Evolutionary conservation across 441 rosid species (phyloP), one percentile per base, ranked within the genome.

Genomic region (Jatropha multifida): DNA sequence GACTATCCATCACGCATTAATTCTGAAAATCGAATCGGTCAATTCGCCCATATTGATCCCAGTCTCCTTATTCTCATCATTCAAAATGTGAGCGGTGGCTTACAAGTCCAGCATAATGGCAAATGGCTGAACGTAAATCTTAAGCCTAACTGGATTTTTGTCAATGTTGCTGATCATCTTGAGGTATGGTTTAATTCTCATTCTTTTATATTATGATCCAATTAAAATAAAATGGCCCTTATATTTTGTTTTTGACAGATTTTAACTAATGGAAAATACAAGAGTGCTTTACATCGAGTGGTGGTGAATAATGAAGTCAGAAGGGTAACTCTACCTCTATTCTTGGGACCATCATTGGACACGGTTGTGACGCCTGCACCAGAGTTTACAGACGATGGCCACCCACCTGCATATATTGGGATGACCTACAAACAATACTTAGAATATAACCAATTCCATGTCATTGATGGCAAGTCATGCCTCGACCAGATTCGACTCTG

Each of bases 401-500:
- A 55, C 15, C 71, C 71, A 20, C 65, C 71, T 12, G 27, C 69
- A 26, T 70, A 70, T 32, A 8, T 56, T 2, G 55, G 71, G 3
- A 52, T 70, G 20, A 76, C 65, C 56, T 70, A 70, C 12, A 17
- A 63, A 26, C 15, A 76, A 15, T 76, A 76, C 42, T 14, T 76
- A 58, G 65, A 61, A 15, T 55, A 44, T 55, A 76, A 76, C 26
- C 12, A 64, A 7, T 64, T 48, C 70, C 79, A 63, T n/a, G 70
- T 62, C 12, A 76, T 70, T 26, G 71, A 70, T 44, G 66, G 79
- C 17, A 76, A 71, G 49, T 76, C 79, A 41, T 76, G 79, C 65
- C 63, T 76, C 4, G 17, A 54, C 4, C 79, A 70, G 58, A 64
- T 76, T 70, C 72, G 60, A 37, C 5, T 61, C 15, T 26, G 52